Base-by-base conservation (phyloP, 805 yeast genomes). In the Cyberlindnera mississippiensis region DNA sequence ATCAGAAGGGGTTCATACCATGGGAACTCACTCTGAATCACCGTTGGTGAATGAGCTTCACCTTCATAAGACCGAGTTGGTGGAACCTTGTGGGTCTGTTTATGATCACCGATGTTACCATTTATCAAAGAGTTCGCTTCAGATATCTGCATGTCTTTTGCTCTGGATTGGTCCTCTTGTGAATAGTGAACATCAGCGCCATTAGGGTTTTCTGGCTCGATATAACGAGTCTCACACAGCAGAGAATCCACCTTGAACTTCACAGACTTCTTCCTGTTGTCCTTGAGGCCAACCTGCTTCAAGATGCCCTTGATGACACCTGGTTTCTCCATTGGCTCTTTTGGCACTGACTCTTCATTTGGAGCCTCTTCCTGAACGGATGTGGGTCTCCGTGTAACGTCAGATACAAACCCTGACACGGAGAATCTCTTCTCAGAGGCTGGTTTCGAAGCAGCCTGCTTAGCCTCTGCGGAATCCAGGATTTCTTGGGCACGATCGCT, bases 251-350 rank as follows among this genome's bases (percentile, higher is more conserved):
- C 13, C 27, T 28, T 37, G 30, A 42, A 42, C 20, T 15, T 22
- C 6, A 42, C 45, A 27, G 17, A 8, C 35, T 41, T 41, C 31
- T 36, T 41, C n/a, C 15, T 18, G 10, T n/a, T n/a, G n/a, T 14
- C 11, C 9, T 26, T 14, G 11, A 8, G 24, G 16, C 28, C 40
- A 31, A 20, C 18, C 20, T 30, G 19, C 35, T 28, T 30, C 34
- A 37, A 35, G 27, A 35, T 17, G 7, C 38, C 15, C n/a, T 10
- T 24, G 5, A 34, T 6, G 6, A 5, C 30, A 34, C 18, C 26
- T 11, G 34, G 26, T 5, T 16, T 32, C 14, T 8, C 13, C 6
- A 17, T n/a, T 18, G 26, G 34, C 14, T 32, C 20, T 11, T 17
- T 17, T 27, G 32, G 19, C 13, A 16, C 13, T 11, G 11, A 13